Evolutionary conservation across 2,329 filamentous ascomycete genomes (phyloP).

Genomic region (Gnomoniopsis smithogilvyi): DNA sequence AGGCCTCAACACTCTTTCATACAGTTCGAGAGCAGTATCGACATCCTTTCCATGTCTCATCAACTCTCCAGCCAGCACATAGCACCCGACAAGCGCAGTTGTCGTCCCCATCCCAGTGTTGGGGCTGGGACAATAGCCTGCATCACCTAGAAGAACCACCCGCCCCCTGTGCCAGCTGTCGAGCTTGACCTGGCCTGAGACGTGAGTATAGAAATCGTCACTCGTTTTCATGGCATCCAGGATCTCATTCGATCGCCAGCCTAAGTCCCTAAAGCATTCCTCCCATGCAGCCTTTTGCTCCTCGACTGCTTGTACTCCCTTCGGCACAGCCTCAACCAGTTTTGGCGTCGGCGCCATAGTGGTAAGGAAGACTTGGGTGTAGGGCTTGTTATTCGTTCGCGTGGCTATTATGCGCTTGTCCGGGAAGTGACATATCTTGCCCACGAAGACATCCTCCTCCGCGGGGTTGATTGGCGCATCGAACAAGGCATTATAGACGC

Average conservation of each 20-base stretch:
- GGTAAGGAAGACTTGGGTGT: not conserved
- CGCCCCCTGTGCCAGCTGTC: conserved; percentile 15
- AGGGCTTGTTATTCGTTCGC: not conserved
- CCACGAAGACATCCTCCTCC: not conserved
- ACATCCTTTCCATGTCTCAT: not conserved
- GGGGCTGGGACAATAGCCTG: conserved; percentile 29
- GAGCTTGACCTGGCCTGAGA: conserved; percentile 35
- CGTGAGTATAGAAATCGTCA: conserved; percentile 41
- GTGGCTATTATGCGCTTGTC: not conserved
- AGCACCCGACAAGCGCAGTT: conserved; percentile 33
- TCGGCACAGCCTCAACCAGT: conserved; percentile 18
- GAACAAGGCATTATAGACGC: not conserved
- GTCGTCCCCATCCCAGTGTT: conserved; percentile 29
- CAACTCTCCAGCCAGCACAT: conserved; percentile 33
- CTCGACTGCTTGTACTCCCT: conserved; percentile 22
- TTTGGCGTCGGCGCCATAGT: conserved; percentile 10
- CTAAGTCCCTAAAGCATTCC: conserved; percentile 29
- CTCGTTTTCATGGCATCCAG: conserved; percentile 34
- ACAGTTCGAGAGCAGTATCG: not conserved
- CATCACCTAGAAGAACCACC: not conserved
- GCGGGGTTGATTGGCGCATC: not conserved
- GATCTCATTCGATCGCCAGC: conserved; percentile 33
- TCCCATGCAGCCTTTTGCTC: conserved; percentile 26
- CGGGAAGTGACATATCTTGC: not conserved
- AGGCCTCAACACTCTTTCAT: not conserved